phyloP scores from a whole-genome alignment of 176 grass and related monocot genomes.

The Lolium perenne region DNA sequence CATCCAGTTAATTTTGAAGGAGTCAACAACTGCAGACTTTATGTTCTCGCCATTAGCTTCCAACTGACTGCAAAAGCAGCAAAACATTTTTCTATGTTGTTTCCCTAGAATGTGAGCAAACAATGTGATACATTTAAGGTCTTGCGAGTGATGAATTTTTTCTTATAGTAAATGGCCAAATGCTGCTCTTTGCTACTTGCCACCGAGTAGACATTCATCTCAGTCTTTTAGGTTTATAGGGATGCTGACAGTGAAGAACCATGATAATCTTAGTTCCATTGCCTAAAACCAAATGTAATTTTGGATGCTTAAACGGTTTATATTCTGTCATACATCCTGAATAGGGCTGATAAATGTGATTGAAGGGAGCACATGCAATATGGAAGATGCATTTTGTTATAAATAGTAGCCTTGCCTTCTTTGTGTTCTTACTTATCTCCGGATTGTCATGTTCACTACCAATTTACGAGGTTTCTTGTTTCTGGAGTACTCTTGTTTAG shows the following conservation, averaged over 20 bases:
- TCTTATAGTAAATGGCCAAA: background rate
- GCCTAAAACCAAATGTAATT: conserved; percentile 12
- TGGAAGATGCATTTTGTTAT: background rate
- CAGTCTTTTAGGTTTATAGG: background rate
- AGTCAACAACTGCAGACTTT: background rate
- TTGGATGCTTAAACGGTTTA: background rate
- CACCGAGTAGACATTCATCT: background rate
- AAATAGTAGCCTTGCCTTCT: background rate
- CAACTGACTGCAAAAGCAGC: conserved; percentile 16
- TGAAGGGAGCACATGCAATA: background rate
- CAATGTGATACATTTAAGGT: background rate
- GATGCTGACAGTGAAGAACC: background rate
- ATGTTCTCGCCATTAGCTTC: background rate
- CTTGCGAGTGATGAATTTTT: background rate
- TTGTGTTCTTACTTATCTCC: background rate
- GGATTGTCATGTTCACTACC: background rate
- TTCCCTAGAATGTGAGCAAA: conserved; percentile 26
- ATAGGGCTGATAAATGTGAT: background rate
- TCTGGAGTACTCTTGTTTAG: conserved; percentile 2
- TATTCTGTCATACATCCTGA: background rate
- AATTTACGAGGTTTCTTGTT: conserved; percentile 28
- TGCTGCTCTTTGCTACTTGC: background rate
- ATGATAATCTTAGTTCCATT: conserved; percentile 1
- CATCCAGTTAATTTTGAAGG: conserved; percentile 1
- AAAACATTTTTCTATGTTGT: conserved; percentile 12